phyloP scores from a whole-genome alignment of 2,329 filamentous ascomycete genomes.

The Claviceps maximensis region DNA sequence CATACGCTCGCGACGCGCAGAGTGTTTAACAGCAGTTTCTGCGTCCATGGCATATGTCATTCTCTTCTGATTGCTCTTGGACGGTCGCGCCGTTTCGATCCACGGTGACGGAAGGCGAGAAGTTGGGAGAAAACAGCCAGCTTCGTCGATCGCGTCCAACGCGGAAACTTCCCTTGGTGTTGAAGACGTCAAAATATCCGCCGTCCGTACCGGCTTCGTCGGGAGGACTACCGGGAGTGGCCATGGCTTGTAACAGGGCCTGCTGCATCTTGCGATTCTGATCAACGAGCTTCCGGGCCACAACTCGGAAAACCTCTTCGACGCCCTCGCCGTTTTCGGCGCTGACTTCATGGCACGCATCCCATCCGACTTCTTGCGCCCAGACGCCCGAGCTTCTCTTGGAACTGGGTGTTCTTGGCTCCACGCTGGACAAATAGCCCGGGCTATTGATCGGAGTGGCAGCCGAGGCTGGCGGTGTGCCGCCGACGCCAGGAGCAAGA shows the following conservation, averaged over 20 bases:
- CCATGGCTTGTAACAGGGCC: slow-evolving; percentile 41
- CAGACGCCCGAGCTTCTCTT: slow-evolving; percentile 67
- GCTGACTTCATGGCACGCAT: slow-evolving; percentile 93
- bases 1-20: too few relatives aligned
- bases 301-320: slow-evolving; percentile 80
- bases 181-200: slow-evolving; percentile 38
- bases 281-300: slow-evolving; percentile 49
- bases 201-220: slow-evolving; percentile 31
- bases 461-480: slow-evolving; percentile 51
- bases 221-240: slow-evolving; percentile 35
- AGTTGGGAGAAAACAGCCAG: slow-evolving; percentile 44
- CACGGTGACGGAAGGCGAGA: slow-evolving; percentile 37
- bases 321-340: slow-evolving; percentile 91
- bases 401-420: slow-evolving; percentile 46
- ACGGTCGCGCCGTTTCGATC: slow-evolving; percentile 26
- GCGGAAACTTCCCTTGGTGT: slow-evolving; percentile 38
- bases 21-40: slow-evolving; percentile 17
- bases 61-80: slow-evolving; percentile 10
- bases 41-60: slow-evolving; percentile 12
- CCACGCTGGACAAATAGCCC: slow-evolving; percentile 19
- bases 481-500: slow-evolving; percentile 56
- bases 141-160: slow-evolving; percentile 44
- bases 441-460: slow-evolving; percentile 27
- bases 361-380: slow-evolving; percentile 90
- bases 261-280: slow-evolving; percentile 51